Conservation (phyloP, 768 basidiomycete genomes). For the Macrolepiota albuminosa region DNA sequence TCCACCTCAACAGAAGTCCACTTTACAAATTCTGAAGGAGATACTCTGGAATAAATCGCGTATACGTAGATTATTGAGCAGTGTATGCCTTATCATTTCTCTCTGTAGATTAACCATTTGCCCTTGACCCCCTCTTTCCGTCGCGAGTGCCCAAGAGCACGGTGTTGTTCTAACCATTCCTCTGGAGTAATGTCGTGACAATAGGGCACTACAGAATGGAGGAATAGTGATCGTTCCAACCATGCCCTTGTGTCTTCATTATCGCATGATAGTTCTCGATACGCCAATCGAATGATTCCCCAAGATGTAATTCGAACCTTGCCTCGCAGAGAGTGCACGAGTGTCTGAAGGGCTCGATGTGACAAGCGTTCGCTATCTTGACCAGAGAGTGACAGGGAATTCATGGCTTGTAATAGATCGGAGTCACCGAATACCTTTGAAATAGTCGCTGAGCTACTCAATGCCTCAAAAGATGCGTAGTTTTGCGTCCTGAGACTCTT, state of each 20-base stretch:
- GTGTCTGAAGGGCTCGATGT: constrained; percentile 35
- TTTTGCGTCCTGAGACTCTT: constrained; percentile 48
- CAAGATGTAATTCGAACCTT: constrained; percentile 55
- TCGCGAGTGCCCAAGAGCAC: constrained; percentile 40
- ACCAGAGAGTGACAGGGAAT: constrained; percentile 13
- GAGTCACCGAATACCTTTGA: constrained; percentile 15
- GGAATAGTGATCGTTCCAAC: constrained; percentile 44
- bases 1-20: neutral
- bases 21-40: neutral
- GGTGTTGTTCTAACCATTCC: constrained; percentile 48
- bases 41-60: neutral
- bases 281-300: constrained; percentile 54
- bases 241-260: constrained; percentile 37
- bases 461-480: constrained; percentile 44
- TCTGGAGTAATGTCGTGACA: constrained; percentile 30
- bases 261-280: constrained; percentile 53
- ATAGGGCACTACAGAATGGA: constrained; percentile 31
- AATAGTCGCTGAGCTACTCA: constrained; percentile 31
- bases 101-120: constrained; percentile 59
- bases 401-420: constrained; percentile 4
- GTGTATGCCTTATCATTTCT: constrained; percentile 21
- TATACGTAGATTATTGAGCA: constrained; percentile 3
- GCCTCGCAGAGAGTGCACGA: constrained; percentile 43
- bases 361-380: constrained; percentile 17
- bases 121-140: constrained; percentile 54